Evolutionary conservation across 805 yeast species (phyloP), one percentile per base, ranked within the genome.

Genomic region (Wickerhamiella sergipiensis): DNA sequence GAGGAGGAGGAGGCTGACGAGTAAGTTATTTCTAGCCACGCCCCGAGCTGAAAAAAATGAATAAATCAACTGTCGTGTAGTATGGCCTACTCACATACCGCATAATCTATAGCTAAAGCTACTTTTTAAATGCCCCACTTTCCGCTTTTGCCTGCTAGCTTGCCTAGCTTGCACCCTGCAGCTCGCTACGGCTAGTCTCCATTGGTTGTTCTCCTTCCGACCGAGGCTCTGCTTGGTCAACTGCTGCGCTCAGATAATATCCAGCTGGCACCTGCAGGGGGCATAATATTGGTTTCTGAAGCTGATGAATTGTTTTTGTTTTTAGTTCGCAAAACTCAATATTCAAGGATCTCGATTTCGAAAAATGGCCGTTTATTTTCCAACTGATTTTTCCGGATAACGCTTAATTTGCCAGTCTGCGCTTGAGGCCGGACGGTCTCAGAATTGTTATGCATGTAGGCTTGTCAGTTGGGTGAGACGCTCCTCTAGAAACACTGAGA

Each of bases 1-100:
- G 95, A 77, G 63, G 89, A 77, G 66, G 81, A 75, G 62, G 82
- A 76, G 68, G 40, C 40, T 17, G 40, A 36, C 40, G 40, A 36
- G 40, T 36, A 36, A 36, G 40, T 36, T 36, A 36, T 36, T 36
- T n/a, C 19, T 36, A n/a, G 19, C 40, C 40, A 17, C 18, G 19
- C 19, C 19, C 40, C 38, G 19, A 36, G 17, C 19, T 36, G 19
- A 36, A 36, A 36, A 36, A 36, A n/a, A 8, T 36, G 40, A 36
- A 36, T 36, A 36, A 36, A 36, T 36, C 40, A 36, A 15, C 33
- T 29, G 33, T 19, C 33, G 23, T 43, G 46, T 43, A 43, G 46
- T 43, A 43, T 43, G 46, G 24, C 46, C 46, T 43, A 23, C 40
- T n/a, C 40, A 15, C 46, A 23, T 43, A 43, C 46, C 46, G 46